These are phyloP conservation scores for Nicotiana noctiflora DNA, from an alignment of 257 asterid species.

Conservation along the genomic window DNA sequence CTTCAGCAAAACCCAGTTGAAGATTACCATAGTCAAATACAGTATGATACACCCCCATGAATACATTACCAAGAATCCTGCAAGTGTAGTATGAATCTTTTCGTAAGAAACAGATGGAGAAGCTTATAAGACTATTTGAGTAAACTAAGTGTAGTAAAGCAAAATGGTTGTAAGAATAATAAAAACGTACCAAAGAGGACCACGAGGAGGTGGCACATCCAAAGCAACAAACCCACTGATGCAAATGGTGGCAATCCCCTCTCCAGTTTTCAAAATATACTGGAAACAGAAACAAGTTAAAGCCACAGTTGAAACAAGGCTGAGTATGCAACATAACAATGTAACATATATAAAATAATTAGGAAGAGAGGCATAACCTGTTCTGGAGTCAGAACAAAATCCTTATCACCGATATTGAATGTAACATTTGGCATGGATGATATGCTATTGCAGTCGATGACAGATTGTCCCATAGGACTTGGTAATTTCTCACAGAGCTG, in stretches of 20 bases:
- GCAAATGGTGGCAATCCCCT: slow-evolving; percentile 52
- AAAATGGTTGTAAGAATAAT: neutral
- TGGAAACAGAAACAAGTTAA: slow-evolving; percentile 18
- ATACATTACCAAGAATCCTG: slow-evolving; percentile 96
- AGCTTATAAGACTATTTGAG: neutral
- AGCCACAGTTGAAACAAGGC: too few species aligned
- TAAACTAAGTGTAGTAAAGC: neutral
- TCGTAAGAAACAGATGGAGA: neutral
- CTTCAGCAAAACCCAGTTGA: slow-evolving; percentile 78
- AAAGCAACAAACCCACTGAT: slow-evolving; percentile 89
- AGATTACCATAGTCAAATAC: slow-evolving; percentile 84
- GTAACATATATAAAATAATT: neutral
- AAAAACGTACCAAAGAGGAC: slow-evolving; percentile 76
- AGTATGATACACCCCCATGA: slow-evolving; percentile 94
- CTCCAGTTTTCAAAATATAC: slow-evolving; percentile 74
- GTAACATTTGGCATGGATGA: slow-evolving; percentile 58
- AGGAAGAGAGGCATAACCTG: slow-evolving; percentile 45
- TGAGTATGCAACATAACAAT: too few species aligned
- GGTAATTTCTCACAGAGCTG: slow-evolving; percentile 89
- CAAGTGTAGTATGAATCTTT: slow-evolving; percentile 10
- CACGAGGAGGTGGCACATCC: slow-evolving; percentile 79
- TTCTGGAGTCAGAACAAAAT: slow-evolving; percentile 63
- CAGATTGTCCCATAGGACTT: slow-evolving; percentile 77
- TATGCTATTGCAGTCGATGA: slow-evolving; percentile 56
- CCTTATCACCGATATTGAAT: slow-evolving; percentile 54